A percentile compares a stretch with the other conserved stretches of the same genome.
phyloP scores from a whole-genome alignment of 2,329 filamentous ascomycete species.

The Ascocoryne sarcoides region DNA sequence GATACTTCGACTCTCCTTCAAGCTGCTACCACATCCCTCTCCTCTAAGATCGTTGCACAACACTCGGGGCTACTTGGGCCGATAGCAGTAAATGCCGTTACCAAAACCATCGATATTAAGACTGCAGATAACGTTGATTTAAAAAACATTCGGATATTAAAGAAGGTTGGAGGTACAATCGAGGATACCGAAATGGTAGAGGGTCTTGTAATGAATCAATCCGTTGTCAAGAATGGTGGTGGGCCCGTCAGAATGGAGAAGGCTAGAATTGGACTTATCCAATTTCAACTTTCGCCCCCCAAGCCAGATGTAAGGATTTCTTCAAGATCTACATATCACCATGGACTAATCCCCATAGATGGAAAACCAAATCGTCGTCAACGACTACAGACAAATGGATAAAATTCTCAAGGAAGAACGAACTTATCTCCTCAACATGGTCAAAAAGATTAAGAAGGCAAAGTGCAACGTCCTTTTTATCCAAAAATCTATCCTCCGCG shows the following conservation, averaged over 20 bases:
- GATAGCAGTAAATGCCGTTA: conserved; percentile 95
- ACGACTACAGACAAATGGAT: conserved; percentile 99
- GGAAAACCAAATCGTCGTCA: conserved; percentile 99
- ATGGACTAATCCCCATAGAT: conserved; percentile 46
- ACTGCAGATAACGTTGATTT: conserved; percentile 95
- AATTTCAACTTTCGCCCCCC: conserved; percentile 96
- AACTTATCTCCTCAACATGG: conserved; percentile 94
- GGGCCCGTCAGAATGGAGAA: conserved; percentile 93
- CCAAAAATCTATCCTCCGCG: conserved; percentile 95
- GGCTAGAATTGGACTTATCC: conserved; percentile 91
- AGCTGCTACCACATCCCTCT: conserved; percentile 92
- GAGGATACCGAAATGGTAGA: conserved; percentile 98
- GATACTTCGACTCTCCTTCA: conserved; percentile 88
- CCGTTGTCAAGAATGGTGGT: conserved; percentile 85
- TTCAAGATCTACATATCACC: neutral
- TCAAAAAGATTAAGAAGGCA: conserved; percentile 99
- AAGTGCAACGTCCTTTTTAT: conserved; percentile 99
- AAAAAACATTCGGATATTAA: conserved; percentile 91
- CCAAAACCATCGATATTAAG: conserved; percentile 91
- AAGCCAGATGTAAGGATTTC: conserved; percentile 75
- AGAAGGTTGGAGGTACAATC: conserved; percentile 96
- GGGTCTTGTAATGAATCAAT: conserved; percentile 84
- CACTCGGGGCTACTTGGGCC: conserved; percentile 91
- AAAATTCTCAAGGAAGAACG: conserved; percentile 99
- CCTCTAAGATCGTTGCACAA: conserved; percentile 97